These are phyloP conservation scores for Fusarium sp. DNA, from an alignment of 2,329 filamentous ascomycete genomes.

Conservation along the genomic window DNA sequence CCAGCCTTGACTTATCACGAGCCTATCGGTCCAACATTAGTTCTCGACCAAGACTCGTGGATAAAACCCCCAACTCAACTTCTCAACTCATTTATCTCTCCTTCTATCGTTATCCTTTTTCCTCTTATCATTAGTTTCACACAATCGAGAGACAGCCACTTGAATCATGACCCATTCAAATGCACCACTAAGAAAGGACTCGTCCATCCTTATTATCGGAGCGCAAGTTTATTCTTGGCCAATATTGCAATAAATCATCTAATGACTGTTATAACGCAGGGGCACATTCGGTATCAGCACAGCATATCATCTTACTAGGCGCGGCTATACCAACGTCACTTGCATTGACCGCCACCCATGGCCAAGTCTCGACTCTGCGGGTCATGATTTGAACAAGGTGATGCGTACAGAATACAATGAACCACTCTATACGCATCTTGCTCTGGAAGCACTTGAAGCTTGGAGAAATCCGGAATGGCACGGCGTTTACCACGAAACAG, in stretches of 20 bases:
- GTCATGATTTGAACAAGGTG: constrained; percentile 35
- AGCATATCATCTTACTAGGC: constrained; percentile 9
- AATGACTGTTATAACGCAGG: background rate
- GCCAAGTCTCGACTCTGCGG: constrained; percentile 33
- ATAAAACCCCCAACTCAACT: background rate
- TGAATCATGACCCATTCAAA: background rate
- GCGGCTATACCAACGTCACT: constrained; percentile 27
- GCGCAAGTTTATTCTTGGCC: background rate
- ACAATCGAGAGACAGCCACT: fast-evolving
- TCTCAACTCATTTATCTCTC: background rate
- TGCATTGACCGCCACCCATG: constrained; percentile 35
- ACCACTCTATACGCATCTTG: background rate
- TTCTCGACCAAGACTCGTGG: fast-evolving
- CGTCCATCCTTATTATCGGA: constrained; percentile 8
- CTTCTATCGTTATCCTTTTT: background rate
- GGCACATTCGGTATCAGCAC: constrained; percentile 14
- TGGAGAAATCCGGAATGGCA: constrained; percentile 10
- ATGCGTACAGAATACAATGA: constrained; percentile 20
- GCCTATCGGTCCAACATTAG: background rate
- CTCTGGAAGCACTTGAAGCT: background rate
- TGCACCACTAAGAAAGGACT: background rate
- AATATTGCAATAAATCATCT: background rate
- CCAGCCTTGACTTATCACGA: background rate
- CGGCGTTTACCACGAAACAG: background rate
- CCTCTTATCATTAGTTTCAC: background rate